phyloP scores from a whole-genome alignment of 129 eudicot genomes.

The Heracleum sosnowskyi region DNA sequence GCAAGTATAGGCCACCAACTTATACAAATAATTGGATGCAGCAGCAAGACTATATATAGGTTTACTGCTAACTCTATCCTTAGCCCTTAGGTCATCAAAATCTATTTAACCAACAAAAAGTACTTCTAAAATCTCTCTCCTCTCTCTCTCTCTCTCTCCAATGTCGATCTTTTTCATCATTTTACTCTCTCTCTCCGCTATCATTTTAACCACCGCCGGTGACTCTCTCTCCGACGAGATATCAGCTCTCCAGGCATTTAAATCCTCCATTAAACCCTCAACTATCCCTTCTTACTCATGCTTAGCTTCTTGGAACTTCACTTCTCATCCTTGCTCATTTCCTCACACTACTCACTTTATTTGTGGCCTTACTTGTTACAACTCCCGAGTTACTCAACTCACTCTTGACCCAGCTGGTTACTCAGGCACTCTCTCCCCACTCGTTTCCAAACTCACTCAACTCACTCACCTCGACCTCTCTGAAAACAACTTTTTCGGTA shows the following conservation, averaged over 20 bases:
- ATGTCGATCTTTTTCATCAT: not conserved
- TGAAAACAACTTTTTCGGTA: constrained; percentile 59
- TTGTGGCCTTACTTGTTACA: constrained; percentile 56
- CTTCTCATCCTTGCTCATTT: constrained; percentile 36
- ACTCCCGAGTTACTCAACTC: constrained; percentile 62
- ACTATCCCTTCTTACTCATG: constrained; percentile 46
- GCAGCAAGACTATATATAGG: not conserved
- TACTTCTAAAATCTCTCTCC: not conserved
- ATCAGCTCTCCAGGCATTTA: constrained; percentile 39
- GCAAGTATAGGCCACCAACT: not conserved
- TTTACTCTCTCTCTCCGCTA: not conserved
- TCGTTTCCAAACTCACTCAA: constrained; percentile 61
- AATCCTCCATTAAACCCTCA: constrained; percentile 38
- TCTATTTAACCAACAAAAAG: not conserved
- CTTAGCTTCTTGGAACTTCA: constrained; percentile 46
- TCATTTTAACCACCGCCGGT: not conserved
- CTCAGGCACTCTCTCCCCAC: constrained; percentile 67
- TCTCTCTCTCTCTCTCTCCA: not conserved
- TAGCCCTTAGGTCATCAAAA: not conserved
- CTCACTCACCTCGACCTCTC: constrained; percentile 59
- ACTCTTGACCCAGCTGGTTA: constrained; percentile 84
- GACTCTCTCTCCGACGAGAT: constrained; percentile 24
- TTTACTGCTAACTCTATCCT: not conserved
- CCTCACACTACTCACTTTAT: constrained; percentile 55
- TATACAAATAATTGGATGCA: not conserved